Base-by-base conservation (phyloP, 2,329 filamentous ascomycete genomes). In the Macrophomina phaseolina region DNA sequence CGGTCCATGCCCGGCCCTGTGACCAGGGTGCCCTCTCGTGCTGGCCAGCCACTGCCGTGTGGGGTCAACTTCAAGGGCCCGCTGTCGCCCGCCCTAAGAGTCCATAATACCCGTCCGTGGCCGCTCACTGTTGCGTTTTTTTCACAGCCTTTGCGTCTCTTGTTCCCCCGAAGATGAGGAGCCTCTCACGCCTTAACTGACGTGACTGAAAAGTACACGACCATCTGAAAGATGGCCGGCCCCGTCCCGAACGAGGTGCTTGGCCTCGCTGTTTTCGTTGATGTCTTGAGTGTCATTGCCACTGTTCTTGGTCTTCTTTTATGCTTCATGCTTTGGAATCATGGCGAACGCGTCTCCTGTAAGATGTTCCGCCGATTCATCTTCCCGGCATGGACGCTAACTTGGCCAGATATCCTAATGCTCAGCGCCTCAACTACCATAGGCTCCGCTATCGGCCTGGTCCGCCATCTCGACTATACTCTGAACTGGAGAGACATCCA, bases 401-500 rank as follows among this genome's bases (percentile, higher is more conserved):
- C 28, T 2, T 4, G 11, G 2, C 16, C 11, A 67, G 65, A 67
- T 28, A 67, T 67, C 11, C 18, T 67, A 45, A 36, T 63, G 46
- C 65, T 67, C 30, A 67, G 56, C 46, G 49, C 38, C 7, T 62
- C 56, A 36, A 55, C 56, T 18, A 62, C 58, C 12, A n/a, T 67
- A 4, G 58, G 65, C 28, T 36, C 56, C 23, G 38, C 42, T 30
- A 9, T 55, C 48, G 52, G 58, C 18, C 52, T 67, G 36, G 36
- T 55, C 34, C 46, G 56, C 18, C 48, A 67, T 49, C 40, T 67
- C 18, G 65, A 67, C 12, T 67, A 63, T 28, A 63, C 49, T 30
- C 30, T 67, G 9, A 67, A 67, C 58, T 67, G 65, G 65, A 62
- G 56, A 56, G n/a, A 46, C 18, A 67, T 67, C 30, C 49, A 53